These are phyloP conservation scores for Didymellaceae sp. DNA, from an alignment of 2,329 filamentous ascomycete genomes.

Conservation along the genomic window DNA sequence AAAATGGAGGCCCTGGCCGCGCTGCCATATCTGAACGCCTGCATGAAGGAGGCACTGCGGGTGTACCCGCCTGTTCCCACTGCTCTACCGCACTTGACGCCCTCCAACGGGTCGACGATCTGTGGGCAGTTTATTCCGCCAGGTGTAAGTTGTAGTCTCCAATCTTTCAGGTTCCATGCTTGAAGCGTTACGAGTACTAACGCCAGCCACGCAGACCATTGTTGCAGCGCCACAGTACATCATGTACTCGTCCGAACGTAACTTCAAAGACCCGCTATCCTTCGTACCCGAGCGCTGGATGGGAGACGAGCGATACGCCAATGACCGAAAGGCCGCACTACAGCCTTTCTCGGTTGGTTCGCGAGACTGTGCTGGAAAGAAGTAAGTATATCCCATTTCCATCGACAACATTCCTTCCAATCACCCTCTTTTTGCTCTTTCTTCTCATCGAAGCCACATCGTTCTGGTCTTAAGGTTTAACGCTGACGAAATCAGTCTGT, in stretches of 20 bases:
- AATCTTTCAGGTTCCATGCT: too few relatives aligned
- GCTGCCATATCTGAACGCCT: conserved; percentile 24
- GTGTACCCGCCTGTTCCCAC: conserved; percentile 38
- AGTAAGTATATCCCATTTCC: conserved; percentile 5
- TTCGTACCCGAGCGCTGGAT: conserved; percentile 49
- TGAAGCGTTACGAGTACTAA: too few relatives aligned
- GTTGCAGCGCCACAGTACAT: conserved; percentile 25
- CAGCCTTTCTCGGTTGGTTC: conserved; percentile 39
- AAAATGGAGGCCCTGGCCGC: neutral
- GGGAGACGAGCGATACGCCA: conserved; percentile 37
- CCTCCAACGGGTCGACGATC: conserved; percentile 24
- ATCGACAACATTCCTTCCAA: neutral
- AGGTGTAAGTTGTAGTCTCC: too few relatives aligned
- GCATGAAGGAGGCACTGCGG: conserved; percentile 34
- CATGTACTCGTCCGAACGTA: conserved; percentile 34
- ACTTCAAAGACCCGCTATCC: conserved; percentile 34
- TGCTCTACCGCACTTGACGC: conserved; percentile 34
- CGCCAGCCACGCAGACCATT: neutral
- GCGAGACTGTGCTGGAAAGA: conserved; percentile 38
- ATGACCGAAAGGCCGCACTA: conserved; percentile 41
- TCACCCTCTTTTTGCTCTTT: too few relatives aligned
- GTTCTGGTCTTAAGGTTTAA: neutral
- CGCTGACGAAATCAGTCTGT: conserved; percentile 32
- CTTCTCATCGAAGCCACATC: too few relatives aligned
- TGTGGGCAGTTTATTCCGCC: neutral